Base-by-base conservation (phyloP, 352 stramenopile species). In the Globisporangium orthogonon region DNA sequence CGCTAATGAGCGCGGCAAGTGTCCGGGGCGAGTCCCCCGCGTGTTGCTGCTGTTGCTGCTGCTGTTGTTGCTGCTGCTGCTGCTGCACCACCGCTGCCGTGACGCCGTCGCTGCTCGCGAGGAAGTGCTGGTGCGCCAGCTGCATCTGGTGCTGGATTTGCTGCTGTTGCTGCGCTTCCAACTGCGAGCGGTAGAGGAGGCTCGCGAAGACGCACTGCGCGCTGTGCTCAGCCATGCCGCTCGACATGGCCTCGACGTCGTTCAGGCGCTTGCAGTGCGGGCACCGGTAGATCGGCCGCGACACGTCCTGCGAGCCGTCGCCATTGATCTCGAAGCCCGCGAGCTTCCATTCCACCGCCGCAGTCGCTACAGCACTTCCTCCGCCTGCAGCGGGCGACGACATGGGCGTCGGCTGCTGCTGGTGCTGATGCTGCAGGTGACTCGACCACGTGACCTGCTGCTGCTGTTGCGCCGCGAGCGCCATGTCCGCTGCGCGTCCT, bases 211-310 rank as follows among this genome's bases (percentile, higher is more conserved):
- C 67, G 18, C 78, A 88, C 62, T 83, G 77, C 14, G 71, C 54
- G 15, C 62, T 74, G 60, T 91, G 81, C n/a, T 83, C 76, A 18
- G 78, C 58, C 18, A 69, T 63, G 1, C 76, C 76, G n/a, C 71
- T 73, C 7, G 74, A 73, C 55, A 91, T 73, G 67, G 83, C 86
- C 50, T 88, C 81, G 1, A 91, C 72, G 58, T 89, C 79, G 40
- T 86, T 83, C 49, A 87, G 61, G 7, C 77, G 71, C 44, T 76
- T 68, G 50, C 82, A 91, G 31, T 86, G 73, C 5, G 74, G 74
- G 56, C 82, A 91, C 18, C 82, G 82, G 61, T 91, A 91, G 66
- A 91, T 91, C 15, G 82, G 82, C 2, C 78, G 70, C 48, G 73
- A 70, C 10, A 81, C 69, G 54, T 91, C 87, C 46, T 78, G 70